These are phyloP conservation scores for Ophiostoma himal-ulmi DNA, from an alignment of 2,329 filamentous ascomycete genomes.

Conservation along the genomic window DNA sequence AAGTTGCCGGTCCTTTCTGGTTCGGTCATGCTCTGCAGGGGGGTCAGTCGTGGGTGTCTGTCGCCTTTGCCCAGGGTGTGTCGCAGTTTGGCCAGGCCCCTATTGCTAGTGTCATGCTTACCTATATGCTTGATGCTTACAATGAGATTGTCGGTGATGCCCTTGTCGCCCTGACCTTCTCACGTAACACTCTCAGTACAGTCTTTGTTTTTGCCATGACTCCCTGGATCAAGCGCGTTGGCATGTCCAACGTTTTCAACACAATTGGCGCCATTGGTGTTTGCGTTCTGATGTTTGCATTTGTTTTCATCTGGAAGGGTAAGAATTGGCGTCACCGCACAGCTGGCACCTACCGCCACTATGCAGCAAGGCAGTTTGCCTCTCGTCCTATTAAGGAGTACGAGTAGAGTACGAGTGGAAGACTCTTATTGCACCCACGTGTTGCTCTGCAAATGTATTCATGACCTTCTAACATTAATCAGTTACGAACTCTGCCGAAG, in stretches of 20 bases:
- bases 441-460: neutral
- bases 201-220: slow-evolving; percentile 24
- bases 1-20: slow-evolving; percentile 33
- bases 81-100: slow-evolving; percentile 22
- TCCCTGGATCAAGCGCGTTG: slow-evolving; percentile 19
- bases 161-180: slow-evolving; percentile 24
- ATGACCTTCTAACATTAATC: neutral
- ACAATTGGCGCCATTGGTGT: slow-evolving; percentile 22
- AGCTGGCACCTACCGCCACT: slow-evolving; percentile 18
- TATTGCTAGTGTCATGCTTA: slow-evolving; percentile 22
- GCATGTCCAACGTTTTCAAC: slow-evolving; percentile 24
- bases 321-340: slow-evolving; percentile 19
- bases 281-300: slow-evolving; percentile 19
- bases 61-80: slow-evolving; percentile 25
- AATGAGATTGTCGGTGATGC: slow-evolving; percentile 23
- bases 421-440: too few relatives aligned
- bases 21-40: slow-evolving; percentile 32
- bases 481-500: neutral
- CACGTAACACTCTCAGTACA: slow-evolving; percentile 19
- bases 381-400: slow-evolving; percentile 22
- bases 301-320: slow-evolving; percentile 24
- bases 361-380: slow-evolving; percentile 18
- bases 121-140: slow-evolving; percentile 25
- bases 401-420: neutral
- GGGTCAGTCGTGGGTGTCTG: slow-evolving; percentile 26